Base-by-base conservation (phyloP, 2,329 filamentous ascomycete species). In the Botrytis byssoidea region DNA sequence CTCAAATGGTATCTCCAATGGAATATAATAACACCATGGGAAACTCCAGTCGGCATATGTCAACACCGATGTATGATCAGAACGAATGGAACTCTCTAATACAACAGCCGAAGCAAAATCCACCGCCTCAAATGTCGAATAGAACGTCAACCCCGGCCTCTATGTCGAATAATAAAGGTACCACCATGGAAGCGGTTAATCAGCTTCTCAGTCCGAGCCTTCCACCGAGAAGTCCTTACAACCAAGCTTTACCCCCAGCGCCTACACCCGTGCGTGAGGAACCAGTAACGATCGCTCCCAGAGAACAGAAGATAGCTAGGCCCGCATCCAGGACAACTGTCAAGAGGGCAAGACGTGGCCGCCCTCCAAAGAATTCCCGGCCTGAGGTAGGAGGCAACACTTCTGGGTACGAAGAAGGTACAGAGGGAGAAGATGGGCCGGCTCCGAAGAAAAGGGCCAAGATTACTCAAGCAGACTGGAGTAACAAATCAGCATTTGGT, bases 71-170 rank as follows among this genome's bases (percentile, higher is more conserved):
- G 35, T 89, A 91, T 78, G 93, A 97, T 79, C 87, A 88, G 40
- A 88, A 89, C 60, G 92, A 95, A 76, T 97, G 94, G 95, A 90
- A 89, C 74, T 88, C 89, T 8, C 93, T 96, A 73, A 82, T 95
- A 20, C 91, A 93, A 79, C 89, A 90, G 71, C 48, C 48, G 12
- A 93, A 93, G 79, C 90, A 90, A 4, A 83, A 81, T 70, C 12
- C 60, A 25, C 79, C 86, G 29, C 81, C 82, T 77, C 88, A 82
- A 77, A 73, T 79, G 64, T 73, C 75, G 18, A 77, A 75, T 57
- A 77, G 77, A 70, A 70, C 73, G 14, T 68, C 75, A 18, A 75
- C 77, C 2, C 75, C 75, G 25, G 71, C 73, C 32, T 51, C 40
- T 2, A 69, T 51, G 51, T 65, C 67, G 22, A 64, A 73, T 6